phyloP scores from a whole-genome alignment of 352 stramenopile genomes.

The Globisporangium uncinulatum region DNA sequence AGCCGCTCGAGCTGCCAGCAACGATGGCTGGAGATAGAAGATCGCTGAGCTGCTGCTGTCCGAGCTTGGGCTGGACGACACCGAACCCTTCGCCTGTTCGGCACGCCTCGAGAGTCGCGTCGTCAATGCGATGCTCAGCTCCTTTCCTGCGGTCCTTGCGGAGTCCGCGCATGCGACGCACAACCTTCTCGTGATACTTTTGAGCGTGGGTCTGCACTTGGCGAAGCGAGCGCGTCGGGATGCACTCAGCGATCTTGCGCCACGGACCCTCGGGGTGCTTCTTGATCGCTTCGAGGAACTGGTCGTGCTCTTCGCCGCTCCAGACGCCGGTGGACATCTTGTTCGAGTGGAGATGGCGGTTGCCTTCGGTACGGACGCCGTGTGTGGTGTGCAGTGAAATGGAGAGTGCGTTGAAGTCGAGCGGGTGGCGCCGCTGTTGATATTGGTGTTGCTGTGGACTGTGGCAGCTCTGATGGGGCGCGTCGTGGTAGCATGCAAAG shows the following conservation, averaged over 20 bases:
- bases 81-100: slow-evolving; percentile 1
- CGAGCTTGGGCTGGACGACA: background rate
- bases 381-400: background rate
- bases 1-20: background rate
- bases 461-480: background rate
- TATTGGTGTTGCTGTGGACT: background rate
- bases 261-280: slow-evolving; percentile 23
- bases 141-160: slow-evolving; percentile 50
- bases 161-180: slow-evolving; percentile 45
- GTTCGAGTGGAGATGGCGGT: background rate
- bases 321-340: slow-evolving; percentile 11
- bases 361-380: background rate
- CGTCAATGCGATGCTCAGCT: slow-evolving; percentile 50
- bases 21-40: background rate
- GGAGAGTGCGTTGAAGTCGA: background rate
- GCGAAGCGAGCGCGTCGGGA: slow-evolving; percentile 34
- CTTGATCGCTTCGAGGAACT: slow-evolving; percentile 24
- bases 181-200: slow-evolving; percentile 75
- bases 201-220: slow-evolving; percentile 60
- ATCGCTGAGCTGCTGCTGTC: slow-evolving; percentile 2
- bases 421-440: background rate
- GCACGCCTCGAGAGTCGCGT: slow-evolving; percentile 21
- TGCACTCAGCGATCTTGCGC: slow-evolving; percentile 19
- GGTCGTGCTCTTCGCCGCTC: slow-evolving; percentile 30
- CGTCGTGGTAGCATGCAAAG: background rate